Evolutionary conservation across 345 rosid genomes (phyloP), one percentile per base, ranked within the genome.

Genomic region (Boechera stricta): DNA sequence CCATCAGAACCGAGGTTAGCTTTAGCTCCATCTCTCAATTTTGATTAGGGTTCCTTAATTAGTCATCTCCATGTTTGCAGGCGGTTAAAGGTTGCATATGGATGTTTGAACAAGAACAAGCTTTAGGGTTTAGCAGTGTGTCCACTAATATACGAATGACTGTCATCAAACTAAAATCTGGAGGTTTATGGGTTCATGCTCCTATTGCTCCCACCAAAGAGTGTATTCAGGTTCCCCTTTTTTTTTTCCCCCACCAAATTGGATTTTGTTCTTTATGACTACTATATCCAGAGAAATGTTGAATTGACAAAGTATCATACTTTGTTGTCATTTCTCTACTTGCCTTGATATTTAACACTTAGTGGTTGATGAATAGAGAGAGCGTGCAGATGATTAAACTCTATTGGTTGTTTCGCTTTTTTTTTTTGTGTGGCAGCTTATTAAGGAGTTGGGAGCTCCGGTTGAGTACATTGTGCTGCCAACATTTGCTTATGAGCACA

Each of bases 161-260:
- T 3, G 92, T 88, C 62, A 92, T 95, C 88, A 95, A 91, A 76
- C 90, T 95, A 35, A 92, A 92, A 85, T 92, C 98, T 51, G 98
- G 97, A 51, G 98, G 99, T n/a, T 78, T 92, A 76, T 92, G 99
- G 98, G 90, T 95, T 68, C 99, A 95, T 82, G 99, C 99, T 10
- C 98, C 99, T 45, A 86, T 94, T 80, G 98, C 98, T 79, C 98
- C 98, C n/a, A 92, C 98, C 38, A 79, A 86, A 88, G 98, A 94
- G 85, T 94, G 97, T 67, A 87, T 90, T 28, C 87, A 88, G 98
- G 97, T 92, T 77, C 5, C 47, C 41, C 62, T 32, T 72, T 59
- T 13, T 71, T 42, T 7, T 42, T 6, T 13, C 2, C 6, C 49
- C 42, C 42, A 41, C 60, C 60, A 59, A 7, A 35, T 49, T 48